Evolutionary conservation across 257 asterid genomes (phyloP), one percentile per base, ranked within the genome.

Genomic region (Hygrophila difformis): DNA sequence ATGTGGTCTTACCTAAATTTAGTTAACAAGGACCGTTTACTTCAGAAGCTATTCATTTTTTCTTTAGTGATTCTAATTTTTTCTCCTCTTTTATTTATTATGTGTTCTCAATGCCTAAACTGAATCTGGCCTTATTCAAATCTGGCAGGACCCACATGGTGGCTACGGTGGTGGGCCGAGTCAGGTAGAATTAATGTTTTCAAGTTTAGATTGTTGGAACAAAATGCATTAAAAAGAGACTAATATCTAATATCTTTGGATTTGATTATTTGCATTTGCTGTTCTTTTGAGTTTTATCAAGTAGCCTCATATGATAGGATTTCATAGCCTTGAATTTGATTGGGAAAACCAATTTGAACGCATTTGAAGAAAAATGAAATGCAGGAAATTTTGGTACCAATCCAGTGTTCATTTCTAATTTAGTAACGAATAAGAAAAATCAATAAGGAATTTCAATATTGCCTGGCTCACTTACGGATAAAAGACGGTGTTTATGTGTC

Each of bases 141-240:
- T 43, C 40, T 35, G 59, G 40, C 71, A 91, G 99, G 96, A 82
- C 56, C 65, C 69, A 50, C 64, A 82, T 56, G 99, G 99, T 63
- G 99, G 96, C 57, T 91, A 86, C 63, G 93, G 95, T 22, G 99
- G 99, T 49, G 99, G 99, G 76, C 99, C 99, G 28, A 93, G 95
- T 53, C 99, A 91, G 93, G 99, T 77, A 46, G 58, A 73, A 63
- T 59, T 16, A 19, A 13, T 12, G 14, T 48, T 39, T 6, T 51
- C 35, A 47, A 24, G 39, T 36, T 54, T 29, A 23, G 42, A 24
- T 39, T 47, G n/a, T 34, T 26, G 33, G 44, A 7, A 1, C 13
- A 13, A 43, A 22, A 8, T 13, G 34, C 54, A 14, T 22, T 50
- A 13, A 26, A 12, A 40, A n/a, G 14, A 26, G n/a, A n/a, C n/a